phyloP scores from a whole-genome alignment of 495 filamentous ascomycete genomes.

The Penicillium desertorum region DNA sequence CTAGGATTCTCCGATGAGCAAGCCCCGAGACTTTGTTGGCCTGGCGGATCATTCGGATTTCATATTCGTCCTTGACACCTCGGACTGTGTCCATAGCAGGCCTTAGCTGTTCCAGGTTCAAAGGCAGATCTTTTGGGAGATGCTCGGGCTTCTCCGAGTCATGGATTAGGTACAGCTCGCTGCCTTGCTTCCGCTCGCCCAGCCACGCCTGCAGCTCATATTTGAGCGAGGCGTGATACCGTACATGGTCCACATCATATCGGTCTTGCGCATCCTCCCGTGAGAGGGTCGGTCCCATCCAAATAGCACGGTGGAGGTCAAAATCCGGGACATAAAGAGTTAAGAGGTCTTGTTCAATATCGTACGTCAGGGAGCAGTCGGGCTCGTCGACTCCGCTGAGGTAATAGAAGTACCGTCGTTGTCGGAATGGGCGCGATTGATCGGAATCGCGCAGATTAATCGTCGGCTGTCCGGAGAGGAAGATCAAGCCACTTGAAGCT shows the following conservation, averaged over 20 bases:
- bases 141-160: conserved; percentile 44
- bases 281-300: conserved; percentile 86
- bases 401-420: conserved; percentile 93
- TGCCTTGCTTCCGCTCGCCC: conserved; percentile 50
- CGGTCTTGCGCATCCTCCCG: conserved; percentile 63
- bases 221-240: conserved; percentile 63
- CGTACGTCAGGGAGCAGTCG: conserved; percentile 82
- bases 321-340: conserved; percentile 94
- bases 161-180: conserved; percentile 42
- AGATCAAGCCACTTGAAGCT: conserved; percentile 65
- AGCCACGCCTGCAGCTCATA: conserved; percentile 59
- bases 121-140: conserved; percentile 51
- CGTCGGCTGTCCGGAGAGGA: conserved; percentile 77
- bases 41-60: conserved; percentile 72
- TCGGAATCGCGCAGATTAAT: conserved; percentile 77
- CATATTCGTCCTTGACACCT: conserved; percentile 76
- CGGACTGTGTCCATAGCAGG: conserved; percentile 71
- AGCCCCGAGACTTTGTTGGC: conserved; percentile 74
- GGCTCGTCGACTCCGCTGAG: conserved; percentile 78
- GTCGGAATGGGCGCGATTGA: conserved; percentile 71
- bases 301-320: conserved; percentile 82
- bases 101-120: conserved; percentile 44
- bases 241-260: conserved; percentile 81
- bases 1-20: conserved; percentile 70
- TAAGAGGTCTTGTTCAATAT: conserved; percentile 65